Base-by-base conservation (phyloP, 331 rosid genomes). In the Rosa hybrid region DNA sequence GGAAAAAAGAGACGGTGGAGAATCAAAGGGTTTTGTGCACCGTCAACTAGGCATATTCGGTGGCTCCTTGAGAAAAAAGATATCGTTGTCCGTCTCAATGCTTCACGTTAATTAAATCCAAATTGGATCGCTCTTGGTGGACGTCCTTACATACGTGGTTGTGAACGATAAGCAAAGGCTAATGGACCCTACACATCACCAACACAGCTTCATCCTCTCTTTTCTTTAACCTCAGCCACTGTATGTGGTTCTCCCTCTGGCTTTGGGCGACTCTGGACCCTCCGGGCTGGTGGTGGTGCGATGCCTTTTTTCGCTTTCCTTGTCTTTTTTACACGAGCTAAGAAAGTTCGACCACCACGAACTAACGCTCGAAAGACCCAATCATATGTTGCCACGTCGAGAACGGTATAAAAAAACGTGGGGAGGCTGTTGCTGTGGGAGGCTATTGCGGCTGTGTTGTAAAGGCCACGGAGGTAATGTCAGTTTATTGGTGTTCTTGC, bases 21-120 rank as follows among this genome's bases (percentile, higher is more conserved):
- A 83, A 80, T 65, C 9, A 83, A 79, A 72, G 86, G 63, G 86
- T 9, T 51, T 79, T 65, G 8, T 87, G 80, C 75, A 86, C 97
- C 97, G 90, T 88, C 71, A 78, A 90, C 27, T 49, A 68, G 81
- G 94, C 89, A 91, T 86, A 90, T 92, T 88, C 91, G 87, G 74
- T 74, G 80, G 39, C 39, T 34, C 39, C 39, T 34, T 34, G 39
- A 34, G 4, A 34, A 57, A 27, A 80, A 84, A 88, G 87, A 85
- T 86, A 79, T 87, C 85, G 83, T 69, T 81, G 92, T 86, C 89
- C 41, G 65, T 23, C 78, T 34, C 62, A 34, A 50, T 80, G 67
- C 51, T 65, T 34, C 10, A 8, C 74, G 65, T 65, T 49, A 65
- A 73, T 4, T 8, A 1, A 71, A 53, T 50, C 14, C 18, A 25